Evolutionary conservation across 2,329 filamentous ascomycete genomes (phyloP).

Genomic region (Dactylellina cionopaga): DNA sequence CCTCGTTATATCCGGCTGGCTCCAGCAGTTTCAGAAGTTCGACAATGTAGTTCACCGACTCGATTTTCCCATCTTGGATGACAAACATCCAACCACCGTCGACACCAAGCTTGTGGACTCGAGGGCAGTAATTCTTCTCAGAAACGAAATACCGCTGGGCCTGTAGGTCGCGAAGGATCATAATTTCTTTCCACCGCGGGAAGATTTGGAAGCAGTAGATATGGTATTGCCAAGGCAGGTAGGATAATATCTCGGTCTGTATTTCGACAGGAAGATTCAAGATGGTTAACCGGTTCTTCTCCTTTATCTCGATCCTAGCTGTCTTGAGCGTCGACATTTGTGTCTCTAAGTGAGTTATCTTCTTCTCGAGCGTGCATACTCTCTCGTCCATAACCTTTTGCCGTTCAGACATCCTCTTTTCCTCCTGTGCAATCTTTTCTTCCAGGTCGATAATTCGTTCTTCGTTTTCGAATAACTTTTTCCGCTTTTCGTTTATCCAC

Average conservation of each 20-base stretch:
- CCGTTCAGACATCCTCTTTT: slow-evolving; percentile 25
- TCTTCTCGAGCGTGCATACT: slow-evolving; percentile 26
- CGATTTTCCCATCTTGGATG: slow-evolving; percentile 27
- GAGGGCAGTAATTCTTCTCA: slow-evolving; percentile 42
- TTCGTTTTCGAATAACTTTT: slow-evolving; percentile 44
- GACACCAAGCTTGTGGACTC: slow-evolving; percentile 37
- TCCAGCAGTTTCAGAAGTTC: slow-evolving; percentile 22
- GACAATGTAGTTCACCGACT: slow-evolving; percentile 39
- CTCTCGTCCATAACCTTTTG: slow-evolving; percentile 29
- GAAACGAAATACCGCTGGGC: slow-evolving; percentile 24
- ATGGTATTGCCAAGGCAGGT: slow-evolving; percentile 44
- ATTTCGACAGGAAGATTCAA: slow-evolving; percentile 38
- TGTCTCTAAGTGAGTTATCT: slow-evolving; percentile 24
- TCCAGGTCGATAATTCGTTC: slow-evolving; percentile 35
- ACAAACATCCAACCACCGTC: slow-evolving; percentile 35
- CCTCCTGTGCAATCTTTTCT: slow-evolving; percentile 24
- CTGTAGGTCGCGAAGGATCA: slow-evolving; percentile 27
- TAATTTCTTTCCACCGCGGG: slow-evolving; percentile 34
- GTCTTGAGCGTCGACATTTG: slow-evolving; percentile 24
- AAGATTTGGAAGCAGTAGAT: slow-evolving; percentile 46
- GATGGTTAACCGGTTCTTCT: slow-evolving; percentile 41
- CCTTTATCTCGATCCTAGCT: slow-evolving; percentile 16
- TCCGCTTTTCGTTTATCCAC: slow-evolving; percentile 43
- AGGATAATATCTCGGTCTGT: slow-evolving; percentile 28
- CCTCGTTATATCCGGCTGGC: neutral